These are phyloP conservation scores for Lachancea kluyveri DNA, from an alignment of 805 yeast species.

Conservation along the genomic window DNA sequence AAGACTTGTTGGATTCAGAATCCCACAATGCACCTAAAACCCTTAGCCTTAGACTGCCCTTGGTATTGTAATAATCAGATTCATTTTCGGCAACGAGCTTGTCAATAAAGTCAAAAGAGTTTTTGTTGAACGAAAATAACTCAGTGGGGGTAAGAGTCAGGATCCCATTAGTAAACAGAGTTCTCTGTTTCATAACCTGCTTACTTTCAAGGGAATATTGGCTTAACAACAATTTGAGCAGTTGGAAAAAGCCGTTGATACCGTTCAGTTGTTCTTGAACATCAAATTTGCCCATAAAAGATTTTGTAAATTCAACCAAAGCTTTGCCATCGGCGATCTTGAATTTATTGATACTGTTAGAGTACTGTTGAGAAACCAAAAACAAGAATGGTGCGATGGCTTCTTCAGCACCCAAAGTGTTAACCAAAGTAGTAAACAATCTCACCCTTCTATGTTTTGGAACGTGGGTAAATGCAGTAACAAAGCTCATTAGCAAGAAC, in stretches of 20 bases:
- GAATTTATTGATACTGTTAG: constrained; percentile 45
- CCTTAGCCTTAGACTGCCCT: constrained; percentile 43
- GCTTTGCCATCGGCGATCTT: constrained; percentile 62
- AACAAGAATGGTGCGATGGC: constrained; percentile 70
- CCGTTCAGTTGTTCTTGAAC: constrained; percentile 63
- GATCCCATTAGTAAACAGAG: constrained; percentile 58
- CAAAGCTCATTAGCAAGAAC: constrained; percentile 79
- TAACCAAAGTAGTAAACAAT: constrained; percentile 70
- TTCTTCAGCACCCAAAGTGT: constrained; percentile 60
- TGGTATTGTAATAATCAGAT: constrained; percentile 20
- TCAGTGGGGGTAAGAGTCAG: constrained; percentile 46
- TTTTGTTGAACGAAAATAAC: constrained; percentile 41
- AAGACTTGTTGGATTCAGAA: constrained; percentile 14
- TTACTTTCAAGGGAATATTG: constrained; percentile 35
- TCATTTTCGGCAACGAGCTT: constrained; percentile 39
- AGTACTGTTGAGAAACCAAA: constrained; percentile 75
- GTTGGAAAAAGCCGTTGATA: constrained; percentile 41
- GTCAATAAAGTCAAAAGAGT: constrained; percentile 52
- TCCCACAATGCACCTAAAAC: constrained; percentile 48
- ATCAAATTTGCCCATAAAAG: constrained; percentile 62
- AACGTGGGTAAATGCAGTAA: constrained; percentile 91
- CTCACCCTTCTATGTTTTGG: constrained; percentile 94
- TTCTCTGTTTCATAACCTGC: constrained; percentile 40
- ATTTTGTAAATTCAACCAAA: constrained; percentile 62
- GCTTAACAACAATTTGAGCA: constrained; percentile 36